Base-by-base conservation (phyloP, 2,329 filamentous ascomycete species). In the Cytospora chrysosperma region DNA sequence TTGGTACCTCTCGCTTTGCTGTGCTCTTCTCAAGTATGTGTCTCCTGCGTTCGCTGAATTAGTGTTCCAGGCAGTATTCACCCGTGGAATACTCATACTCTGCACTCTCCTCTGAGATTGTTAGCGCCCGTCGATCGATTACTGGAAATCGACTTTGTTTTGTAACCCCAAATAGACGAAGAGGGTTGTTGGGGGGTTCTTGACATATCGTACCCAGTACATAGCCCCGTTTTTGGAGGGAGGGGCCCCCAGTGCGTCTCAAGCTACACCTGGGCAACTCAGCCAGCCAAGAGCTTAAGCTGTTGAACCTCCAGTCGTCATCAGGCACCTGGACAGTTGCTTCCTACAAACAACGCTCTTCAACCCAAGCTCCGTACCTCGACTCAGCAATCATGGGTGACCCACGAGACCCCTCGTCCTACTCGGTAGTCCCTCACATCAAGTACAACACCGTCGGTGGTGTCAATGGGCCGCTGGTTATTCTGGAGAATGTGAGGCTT, bases 391-490 rank as follows among this genome's bases (percentile, higher is more conserved):
- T 71, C 70, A 84, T 84, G 82, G 73, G 78, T 72, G 85, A 87
- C 76, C 82, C 82, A 63, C 81, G 84, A 74, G 82, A 84, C 71
- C 57, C 64, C n/a, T 80, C 84, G 67, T 85, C 83, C 68, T 87
- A 86, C 77, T 85, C 82, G 67, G 79, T 87, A 71, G 76, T 81
- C 70, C 85, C 85, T 65, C 79, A 84, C 72, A 78, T 98, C 79
- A 88, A 90, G 74, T 99, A 99, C 87, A 99, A 99, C 83, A 99
- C 95, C 72, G 93, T 99, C 75, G 92, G 93, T 75, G 94, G 94
- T 82, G 89, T 99, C 79, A 99, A 99, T 81, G 95, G 95, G 65
- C 95, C 95, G 73, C 86, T 99, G 78, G 95, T 99, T 75, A 94
- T 99, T 75, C 86, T 99, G 70, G 95, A 98, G 77, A 96, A 96